phyloP scores from a whole-genome alignment of 1,284 basidiomycete genomes.

The Puccinia coronata region DNA sequence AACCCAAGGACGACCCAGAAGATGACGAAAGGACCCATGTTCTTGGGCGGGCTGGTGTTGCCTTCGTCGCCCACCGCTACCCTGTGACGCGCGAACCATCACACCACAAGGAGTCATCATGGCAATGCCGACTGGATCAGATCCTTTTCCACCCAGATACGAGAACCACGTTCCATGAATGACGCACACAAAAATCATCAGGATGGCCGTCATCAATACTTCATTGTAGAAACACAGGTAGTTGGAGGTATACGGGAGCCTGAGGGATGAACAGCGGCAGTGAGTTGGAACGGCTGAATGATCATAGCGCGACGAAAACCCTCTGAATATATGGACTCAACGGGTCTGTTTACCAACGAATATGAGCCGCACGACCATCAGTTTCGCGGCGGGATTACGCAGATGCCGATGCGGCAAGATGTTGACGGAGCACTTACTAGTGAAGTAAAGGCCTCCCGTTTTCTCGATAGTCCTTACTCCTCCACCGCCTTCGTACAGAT shows the following conservation, averaged over 20 bases:
- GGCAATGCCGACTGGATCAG: neutral
- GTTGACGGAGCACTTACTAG: conserved; percentile 19
- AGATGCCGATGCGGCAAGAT: neutral
- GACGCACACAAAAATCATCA: conserved; percentile 47
- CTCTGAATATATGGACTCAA: neutral
- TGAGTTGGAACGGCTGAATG: neutral
- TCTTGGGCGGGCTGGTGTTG: conserved; percentile 35
- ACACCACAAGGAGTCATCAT: too few relatives aligned
- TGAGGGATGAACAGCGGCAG: neutral
- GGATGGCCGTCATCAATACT: conserved; percentile 45
- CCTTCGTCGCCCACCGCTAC: conserved; percentile 45
- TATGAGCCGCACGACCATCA: neutral
- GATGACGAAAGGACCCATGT: conserved; percentile 43
- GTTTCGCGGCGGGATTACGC: neutral
- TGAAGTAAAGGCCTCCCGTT: conserved; percentile 45
- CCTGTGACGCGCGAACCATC: neutral
- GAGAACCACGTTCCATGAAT: neutral
- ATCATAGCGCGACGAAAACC: neutral
- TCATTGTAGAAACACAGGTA: conserved; percentile 48
- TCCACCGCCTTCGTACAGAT: conserved; percentile 25
- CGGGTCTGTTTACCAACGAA: conserved; percentile 21
- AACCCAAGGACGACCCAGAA: conserved; percentile 49
- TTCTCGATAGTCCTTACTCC: conserved; percentile 31
- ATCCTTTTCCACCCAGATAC: neutral
- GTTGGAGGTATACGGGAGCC: conserved; percentile 48